Evolutionary conservation across 441 rosid species (phyloP).

Genomic region (Raphanus hybrid): DNA sequence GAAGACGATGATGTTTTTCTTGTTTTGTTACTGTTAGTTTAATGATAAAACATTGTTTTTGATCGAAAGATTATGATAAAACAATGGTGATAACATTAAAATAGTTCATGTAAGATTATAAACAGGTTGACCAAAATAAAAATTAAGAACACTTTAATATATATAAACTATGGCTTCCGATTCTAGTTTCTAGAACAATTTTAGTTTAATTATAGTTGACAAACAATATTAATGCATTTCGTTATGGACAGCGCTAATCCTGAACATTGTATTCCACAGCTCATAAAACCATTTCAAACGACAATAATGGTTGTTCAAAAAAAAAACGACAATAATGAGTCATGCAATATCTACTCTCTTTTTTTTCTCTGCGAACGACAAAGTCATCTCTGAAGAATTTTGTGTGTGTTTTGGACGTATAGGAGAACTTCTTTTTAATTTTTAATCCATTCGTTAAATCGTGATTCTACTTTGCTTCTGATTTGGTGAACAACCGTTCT

Average conservation of each 20-base stretch:
- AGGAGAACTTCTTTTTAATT: not conserved
- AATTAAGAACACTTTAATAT: not conserved
- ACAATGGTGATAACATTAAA: not conserved
- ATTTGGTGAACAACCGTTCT: conserved; percentile 51
- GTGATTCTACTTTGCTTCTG: conserved; percentile 10
- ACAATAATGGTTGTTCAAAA: not conserved
- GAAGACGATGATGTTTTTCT: not conserved
- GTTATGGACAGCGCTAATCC: not conserved
- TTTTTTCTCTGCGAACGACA: conserved; percentile 3
- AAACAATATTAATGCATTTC: not conserved
- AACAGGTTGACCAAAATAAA: not conserved
- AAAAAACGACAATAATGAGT: not conserved
- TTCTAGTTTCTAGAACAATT: not conserved
- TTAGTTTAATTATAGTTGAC: not conserved
- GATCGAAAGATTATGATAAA: not conserved
- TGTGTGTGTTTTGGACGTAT: conserved; percentile 1
- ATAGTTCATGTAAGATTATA: not conserved
- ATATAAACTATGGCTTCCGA: not conserved
- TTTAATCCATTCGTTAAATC: conserved; percentile 13
- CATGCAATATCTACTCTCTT: conserved; percentile 4
- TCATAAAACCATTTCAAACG: conserved; percentile 15
- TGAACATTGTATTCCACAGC: not conserved
- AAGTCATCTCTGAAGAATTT: conserved; percentile 9
- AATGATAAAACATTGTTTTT: not conserved
- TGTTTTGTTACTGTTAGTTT: conserved; percentile 7